phyloP scores from a whole-genome alignment of 257 asterid genomes.

The Nicotiana otophora region DNA sequence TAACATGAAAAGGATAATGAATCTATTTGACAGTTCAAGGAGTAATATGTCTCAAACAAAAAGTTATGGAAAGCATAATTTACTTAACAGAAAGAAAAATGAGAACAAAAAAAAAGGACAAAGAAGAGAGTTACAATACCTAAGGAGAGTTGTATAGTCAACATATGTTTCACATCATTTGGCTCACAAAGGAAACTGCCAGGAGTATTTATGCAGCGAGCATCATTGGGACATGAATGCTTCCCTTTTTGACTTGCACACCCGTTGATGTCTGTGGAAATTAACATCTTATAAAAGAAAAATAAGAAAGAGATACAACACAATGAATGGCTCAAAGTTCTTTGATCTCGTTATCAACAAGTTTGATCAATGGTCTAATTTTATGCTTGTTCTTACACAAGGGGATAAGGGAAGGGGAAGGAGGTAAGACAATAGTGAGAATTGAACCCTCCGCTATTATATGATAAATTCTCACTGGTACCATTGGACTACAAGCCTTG shows the following conservation, averaged over 20 bases:
- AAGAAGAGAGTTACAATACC: not conserved
- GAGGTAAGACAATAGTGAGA: not conserved
- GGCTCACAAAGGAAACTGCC: not conserved
- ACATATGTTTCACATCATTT: not conserved
- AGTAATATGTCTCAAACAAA: not conserved
- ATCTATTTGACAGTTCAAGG: not conserved
- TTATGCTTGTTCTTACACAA: not conserved
- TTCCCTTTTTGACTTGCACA: not conserved
- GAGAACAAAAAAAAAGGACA: not conserved
- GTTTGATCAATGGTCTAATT: not conserved
- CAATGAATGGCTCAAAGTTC: not conserved
- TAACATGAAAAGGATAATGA: not conserved
- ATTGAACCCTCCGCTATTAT: not conserved
- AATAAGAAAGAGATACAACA: not conserved
- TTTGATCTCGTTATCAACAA: not conserved
- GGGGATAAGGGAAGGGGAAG: not conserved
- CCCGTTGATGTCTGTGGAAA: not conserved
- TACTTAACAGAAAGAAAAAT: not conserved
- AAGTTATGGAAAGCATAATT: rapidly evolving
- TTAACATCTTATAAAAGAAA: not conserved
- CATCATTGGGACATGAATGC: not conserved
- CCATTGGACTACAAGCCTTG: not conserved
- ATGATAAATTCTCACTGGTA: not conserved
- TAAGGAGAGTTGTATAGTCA: not conserved
- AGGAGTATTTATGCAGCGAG: not conserved